Base-by-base conservation (phyloP, 371 early-diverging fungal species). In the Rhizopus delemar region DNA sequence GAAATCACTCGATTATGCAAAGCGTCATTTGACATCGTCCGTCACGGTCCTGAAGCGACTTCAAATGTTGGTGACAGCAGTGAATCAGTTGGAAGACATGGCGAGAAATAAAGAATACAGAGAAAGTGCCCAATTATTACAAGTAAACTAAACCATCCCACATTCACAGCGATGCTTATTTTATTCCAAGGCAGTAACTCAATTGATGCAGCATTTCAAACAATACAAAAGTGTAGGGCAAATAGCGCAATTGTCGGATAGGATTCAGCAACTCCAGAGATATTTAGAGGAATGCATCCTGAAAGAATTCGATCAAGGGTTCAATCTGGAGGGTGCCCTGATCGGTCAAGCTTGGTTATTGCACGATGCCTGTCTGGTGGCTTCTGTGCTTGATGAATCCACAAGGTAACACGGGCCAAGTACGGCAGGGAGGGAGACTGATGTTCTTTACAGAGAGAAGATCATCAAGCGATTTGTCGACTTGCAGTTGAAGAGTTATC, bases 1-100 rank as follows among this genome's bases (percentile, higher is more conserved):
- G 59, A 95, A 94, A 71, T 83, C 90, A 4, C 77, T 98, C 16
- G 98, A 98, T 72, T 89, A 86, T 62, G 94, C 96, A 46, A 98
- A 98, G 66, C 83, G 89, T 46, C 94, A 97, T 62, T 74, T 98
- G 59, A 89, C 91, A 1, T 69, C 74, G 28, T 85, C 95, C 1
- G 92, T 94, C 8, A 90, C 92, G 0, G 86, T 90, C 1, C 75
- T 96, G 29, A 89, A 89, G 60, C 80, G 94, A 59, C 75, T 95
- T 15, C 94, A 95, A 64, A 92, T 96, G 92, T 78, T 96, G 45
- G 94, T 89, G 5, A 84, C 86, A 0, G 93, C 94, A 3, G 79
- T 92, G 7, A 90, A 89, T 51, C 91, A 94, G 58, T 69, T 96
- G 49, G 85, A 87, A 46, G 67, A 56, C 1, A 78, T 92, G 78